Conservation (phyloP, 148 eudicot species). For the Rhododendron mucronatum region DNA sequence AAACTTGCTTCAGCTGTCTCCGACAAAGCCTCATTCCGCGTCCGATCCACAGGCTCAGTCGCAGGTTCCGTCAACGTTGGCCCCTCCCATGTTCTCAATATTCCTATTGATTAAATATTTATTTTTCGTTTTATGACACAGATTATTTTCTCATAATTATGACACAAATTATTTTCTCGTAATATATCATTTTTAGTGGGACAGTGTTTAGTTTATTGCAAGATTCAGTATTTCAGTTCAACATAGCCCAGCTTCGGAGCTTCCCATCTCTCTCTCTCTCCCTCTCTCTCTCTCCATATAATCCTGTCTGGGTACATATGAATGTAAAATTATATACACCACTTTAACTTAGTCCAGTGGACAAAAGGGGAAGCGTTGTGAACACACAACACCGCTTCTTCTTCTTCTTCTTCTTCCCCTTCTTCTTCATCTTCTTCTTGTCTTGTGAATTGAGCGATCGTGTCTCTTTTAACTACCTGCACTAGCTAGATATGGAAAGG, state of each 20-base stretch:
- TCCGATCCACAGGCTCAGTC: conserved; percentile 2
- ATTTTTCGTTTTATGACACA: too few species aligned
- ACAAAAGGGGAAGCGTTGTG: conserved; percentile 7
- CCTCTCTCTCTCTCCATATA: conserved; percentile 2
- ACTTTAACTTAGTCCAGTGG: conserved; percentile 5
- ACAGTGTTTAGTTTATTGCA: background rate
- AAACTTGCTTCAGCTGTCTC: background rate
- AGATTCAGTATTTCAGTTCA: background rate
- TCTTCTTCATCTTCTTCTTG: background rate
- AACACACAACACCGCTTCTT: conserved; percentile 8
- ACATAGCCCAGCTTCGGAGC: background rate
- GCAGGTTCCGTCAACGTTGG: conserved; percentile 8
- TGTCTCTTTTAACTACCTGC: background rate
- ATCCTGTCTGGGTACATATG: background rate
- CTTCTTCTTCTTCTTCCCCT: background rate
- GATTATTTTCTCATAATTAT: too few species aligned
- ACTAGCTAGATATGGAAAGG: conserved; percentile 11
- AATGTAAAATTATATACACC: background rate
- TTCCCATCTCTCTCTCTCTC: background rate
- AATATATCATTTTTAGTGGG: too few species aligned
- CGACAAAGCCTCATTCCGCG: background rate
- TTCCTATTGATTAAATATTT: too few species aligned
- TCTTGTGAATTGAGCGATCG: background rate
- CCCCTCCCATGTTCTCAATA: background rate
- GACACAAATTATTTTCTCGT: accelerated